These are phyloP conservation scores for Ascochyta lentis DNA, from an alignment of 2,329 filamentous ascomycete species.

Conservation along the genomic window DNA sequence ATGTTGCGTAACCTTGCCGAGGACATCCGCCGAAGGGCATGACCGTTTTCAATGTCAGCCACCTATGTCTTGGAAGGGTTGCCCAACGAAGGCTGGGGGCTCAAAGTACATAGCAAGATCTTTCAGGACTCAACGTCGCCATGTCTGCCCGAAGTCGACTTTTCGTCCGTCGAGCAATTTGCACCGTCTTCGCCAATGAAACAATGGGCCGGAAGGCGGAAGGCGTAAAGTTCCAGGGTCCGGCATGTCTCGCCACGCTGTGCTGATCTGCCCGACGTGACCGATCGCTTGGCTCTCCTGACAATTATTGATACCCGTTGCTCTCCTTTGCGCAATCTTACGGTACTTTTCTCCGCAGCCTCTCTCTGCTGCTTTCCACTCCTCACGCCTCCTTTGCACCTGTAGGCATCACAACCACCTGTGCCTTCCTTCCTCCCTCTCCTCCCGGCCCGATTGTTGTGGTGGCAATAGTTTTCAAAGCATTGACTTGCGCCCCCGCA, in stretches of 20 bases:
- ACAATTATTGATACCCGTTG: conserved; percentile 14
- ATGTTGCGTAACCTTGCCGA: too few species aligned
- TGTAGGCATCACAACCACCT: background rate
- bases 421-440: background rate
- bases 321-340: conserved; percentile 15
- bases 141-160: background rate
- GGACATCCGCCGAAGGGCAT: too few species aligned
- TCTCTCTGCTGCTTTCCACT: conserved; percentile 3
- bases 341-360: conserved; percentile 4
- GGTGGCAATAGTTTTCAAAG: background rate
- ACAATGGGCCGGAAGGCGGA: conserved; percentile 6
- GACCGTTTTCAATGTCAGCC: too few species aligned
- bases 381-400: background rate
- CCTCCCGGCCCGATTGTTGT: background rate
- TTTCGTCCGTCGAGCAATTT: background rate
- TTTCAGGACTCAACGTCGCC: background rate
- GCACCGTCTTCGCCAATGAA: conserved; percentile 3
- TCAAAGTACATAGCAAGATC: too few species aligned
- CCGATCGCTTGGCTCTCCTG: conserved; percentile 20
- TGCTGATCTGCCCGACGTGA: conserved; percentile 17
- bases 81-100: too few species aligned
- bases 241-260: conserved; percentile 18
- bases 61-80: too few species aligned
- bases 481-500: conserved; percentile 2
- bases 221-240: conserved; percentile 9